Percentiles rank a stretch among this genome's conserved stretches.
These are phyloP conservation scores for Epichloe bromicola DNA, from an alignment of 2,329 filamentous ascomycete genomes.

Conservation along the genomic window DNA sequence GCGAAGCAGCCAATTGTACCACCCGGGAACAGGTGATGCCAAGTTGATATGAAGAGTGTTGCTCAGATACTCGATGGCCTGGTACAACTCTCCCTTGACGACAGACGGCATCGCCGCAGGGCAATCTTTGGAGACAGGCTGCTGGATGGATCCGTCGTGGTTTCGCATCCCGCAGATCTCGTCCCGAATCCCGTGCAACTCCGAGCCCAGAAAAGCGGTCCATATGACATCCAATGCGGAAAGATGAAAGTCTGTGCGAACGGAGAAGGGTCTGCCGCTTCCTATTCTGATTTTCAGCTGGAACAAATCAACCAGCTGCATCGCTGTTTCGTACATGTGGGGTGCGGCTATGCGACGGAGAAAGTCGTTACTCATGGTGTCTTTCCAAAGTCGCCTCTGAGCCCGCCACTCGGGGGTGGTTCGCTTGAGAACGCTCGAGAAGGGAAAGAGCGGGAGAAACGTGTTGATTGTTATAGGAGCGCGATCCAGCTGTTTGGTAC, in stretches of 20 bases:
- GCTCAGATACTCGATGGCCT: not conserved
- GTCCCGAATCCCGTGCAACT: not conserved
- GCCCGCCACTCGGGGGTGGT: constrained; percentile 20
- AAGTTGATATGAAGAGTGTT: not conserved
- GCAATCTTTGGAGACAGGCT: not conserved
- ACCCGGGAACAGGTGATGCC: not conserved
- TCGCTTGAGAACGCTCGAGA: constrained; percentile 20
- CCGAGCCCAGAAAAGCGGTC: constrained; percentile 16
- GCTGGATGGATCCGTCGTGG: not conserved
- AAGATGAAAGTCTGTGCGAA: constrained; percentile 17
- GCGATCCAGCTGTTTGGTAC: constrained; percentile 30
- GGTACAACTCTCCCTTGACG: not conserved
- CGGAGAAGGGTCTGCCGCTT: constrained; percentile 12
- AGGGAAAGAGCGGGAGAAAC: constrained; percentile 18
- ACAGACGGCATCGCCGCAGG: not conserved
- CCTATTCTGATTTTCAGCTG: constrained; percentile 16
- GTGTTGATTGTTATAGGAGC: constrained; percentile 19
- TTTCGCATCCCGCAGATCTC: not conserved
- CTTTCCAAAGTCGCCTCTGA: constrained; percentile 22
- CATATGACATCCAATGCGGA: constrained; percentile 20
- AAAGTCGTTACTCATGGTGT: constrained; percentile 25
- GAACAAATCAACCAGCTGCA: constrained; percentile 22
- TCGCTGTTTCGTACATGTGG: constrained; percentile 17
- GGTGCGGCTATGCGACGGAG: constrained; percentile 17
- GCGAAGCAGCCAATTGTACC: not conserved